Evolutionary conservation across 1,139 yeast species (phyloP), one percentile per base, ranked within the genome.

Genomic region (Yamadazyma dushanensis): DNA sequence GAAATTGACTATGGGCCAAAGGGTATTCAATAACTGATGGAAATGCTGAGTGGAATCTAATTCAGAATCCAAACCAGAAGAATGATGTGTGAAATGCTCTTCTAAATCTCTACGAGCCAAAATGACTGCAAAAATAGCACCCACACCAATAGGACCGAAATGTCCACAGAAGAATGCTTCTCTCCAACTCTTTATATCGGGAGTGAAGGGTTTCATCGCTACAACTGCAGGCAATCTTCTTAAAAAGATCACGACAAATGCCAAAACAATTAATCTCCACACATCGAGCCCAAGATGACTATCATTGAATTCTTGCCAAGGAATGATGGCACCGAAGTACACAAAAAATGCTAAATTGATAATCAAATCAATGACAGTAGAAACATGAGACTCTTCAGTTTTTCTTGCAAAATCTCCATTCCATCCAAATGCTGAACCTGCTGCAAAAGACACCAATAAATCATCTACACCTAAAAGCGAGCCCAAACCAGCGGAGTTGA

Each of bases 61-160:
- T 15, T 80, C 80, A 32, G 76, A 80, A 2, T 67, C 70, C 16
- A 46, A 36, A 11, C 36, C 37, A 2, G 37, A 32, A 8, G 38
- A 34, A 10, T 39, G 32, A 21, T 44, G 38, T 9, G 77, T 71
- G 44, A 52, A 66, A 44, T 65, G 67, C 9, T 66, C 70, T 53
- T 88, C 96, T 31, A 92, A 69, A 47, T 86, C 92, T 13, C 80
- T 78, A 47, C 94, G 75, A 1, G 96, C 92, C 49, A 90, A 66
- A 40, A 92, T 83, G 10, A 90, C 81, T 15, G 96, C 95, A 62
- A 87, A 92, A 15, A 92, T 77, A 1, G 97, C 97, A 45, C 97
- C 97, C 8, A 92, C 98, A 37, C 98, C 98, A 56, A 92, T 88
- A 8, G 98, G 98, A 31, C 98, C 98, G 59, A 92, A 92, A 64